Conservation (phyloP, 768 basidiomycete species). For the Cystofilobasidium ferigula region DNA sequence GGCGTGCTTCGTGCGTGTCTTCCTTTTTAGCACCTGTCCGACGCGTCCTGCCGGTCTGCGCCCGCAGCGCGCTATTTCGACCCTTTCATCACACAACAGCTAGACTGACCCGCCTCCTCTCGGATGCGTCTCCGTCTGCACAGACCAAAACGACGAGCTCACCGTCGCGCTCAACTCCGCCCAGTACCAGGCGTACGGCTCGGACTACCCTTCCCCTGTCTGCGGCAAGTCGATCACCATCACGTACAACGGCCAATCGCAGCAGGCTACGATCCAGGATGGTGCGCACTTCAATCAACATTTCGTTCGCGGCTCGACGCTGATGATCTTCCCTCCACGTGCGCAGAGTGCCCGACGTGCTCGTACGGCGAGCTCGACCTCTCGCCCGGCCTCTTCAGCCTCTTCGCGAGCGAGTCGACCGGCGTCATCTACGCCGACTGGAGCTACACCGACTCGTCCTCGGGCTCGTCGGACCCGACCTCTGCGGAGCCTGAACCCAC, state of each 20-base stretch:
- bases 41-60: too few relatives aligned
- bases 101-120: too few relatives aligned
- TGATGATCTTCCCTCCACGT: background rate
- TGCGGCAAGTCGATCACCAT: slow-evolving; percentile 16
- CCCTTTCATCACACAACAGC: too few relatives aligned
- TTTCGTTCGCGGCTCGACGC: too few relatives aligned
- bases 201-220: slow-evolving; percentile 16
- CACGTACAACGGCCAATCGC: background rate
- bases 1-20: background rate
- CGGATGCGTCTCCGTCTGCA: background rate
- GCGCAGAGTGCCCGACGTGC: slow-evolving; percentile 49
- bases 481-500: background rate
- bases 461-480: background rate
- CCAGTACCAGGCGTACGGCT: background rate
- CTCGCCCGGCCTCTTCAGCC: slow-evolving; percentile 51
- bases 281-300: background rate
- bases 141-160: background rate
- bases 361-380: slow-evolving; percentile 58
- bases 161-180: background rate
- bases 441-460: background rate
- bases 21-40: too few relatives aligned
- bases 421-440: background rate
- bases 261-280: background rate
- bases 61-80: too few relatives aligned
- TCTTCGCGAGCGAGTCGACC: background rate